Evolutionary conservation across 306 rosid species (phyloP), one percentile per base, ranked within the genome.

Genomic region (Quercus dentata): DNA sequence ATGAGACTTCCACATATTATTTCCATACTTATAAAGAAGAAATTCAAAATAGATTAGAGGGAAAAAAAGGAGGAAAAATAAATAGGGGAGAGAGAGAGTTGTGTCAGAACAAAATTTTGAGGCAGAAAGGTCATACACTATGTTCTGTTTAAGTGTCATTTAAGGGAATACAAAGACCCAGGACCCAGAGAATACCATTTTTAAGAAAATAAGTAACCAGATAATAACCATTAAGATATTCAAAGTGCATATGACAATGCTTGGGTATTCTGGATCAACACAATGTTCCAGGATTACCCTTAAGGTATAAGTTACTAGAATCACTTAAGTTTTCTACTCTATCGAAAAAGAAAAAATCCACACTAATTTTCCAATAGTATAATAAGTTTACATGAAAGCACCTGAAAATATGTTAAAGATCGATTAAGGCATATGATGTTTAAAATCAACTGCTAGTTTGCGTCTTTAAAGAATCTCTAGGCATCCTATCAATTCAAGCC

Each of bases 121-220:
- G 27, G 67, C 15, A 13, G 6, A 12, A 11, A 59, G 27, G 33
- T 15, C 70, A 64, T 15, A 18, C 70, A 8, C n/a, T 7, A 25
- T 62, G 31, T 28, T 13, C 15, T 27, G 68, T 5, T 21, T 41
- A 79, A 70, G 21, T 72, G 70, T 54, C 64, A 54, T 31, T 23
- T 83, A 55, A 21, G 28, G 57, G 9, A 35, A 78, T 51, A 54
- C 25, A 74, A 31, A 69, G 49, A 70, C 56, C 76, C 71, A 33
- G 18, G 58, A 27, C 18, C 61, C 61, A 69, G 6, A 73, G 27
- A 11, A 35, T 12, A 20, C n/a, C 18, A 0, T 61, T 10, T 23
- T 28, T 14, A 5, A 27, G 4, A 28, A 28, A 27, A 27, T 27
- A n/a, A 17, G 19, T 30, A 30, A 64, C 17, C 23, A 64, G 70